These are phyloP conservation scores for Apiospora pterosperma DNA, from an alignment of 2,329 filamentous ascomycete genomes.

Conservation along the genomic window DNA sequence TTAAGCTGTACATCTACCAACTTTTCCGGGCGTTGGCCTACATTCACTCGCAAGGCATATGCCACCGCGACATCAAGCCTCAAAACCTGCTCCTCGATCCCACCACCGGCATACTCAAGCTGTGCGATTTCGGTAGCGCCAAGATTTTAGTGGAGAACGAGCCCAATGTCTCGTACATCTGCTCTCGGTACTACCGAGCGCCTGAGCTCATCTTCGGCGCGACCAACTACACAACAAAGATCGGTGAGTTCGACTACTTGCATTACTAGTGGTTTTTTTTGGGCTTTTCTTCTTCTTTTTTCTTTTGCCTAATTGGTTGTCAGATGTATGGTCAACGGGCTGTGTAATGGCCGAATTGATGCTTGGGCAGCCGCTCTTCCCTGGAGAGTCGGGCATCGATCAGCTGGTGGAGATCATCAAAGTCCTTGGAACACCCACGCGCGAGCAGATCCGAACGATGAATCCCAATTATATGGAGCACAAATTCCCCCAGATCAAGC, in stretches of 20 bases:
- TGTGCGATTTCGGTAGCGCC: conserved; percentile 98
- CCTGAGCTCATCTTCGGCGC: conserved; percentile 98
- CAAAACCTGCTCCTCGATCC: conserved; percentile 96
- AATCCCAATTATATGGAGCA: conserved; percentile 99
- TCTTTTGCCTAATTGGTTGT: conserved; percentile 9
- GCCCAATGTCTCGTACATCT: conserved; percentile 99
- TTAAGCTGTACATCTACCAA: conserved; percentile 99
- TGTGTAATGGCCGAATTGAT: conserved; percentile 99
- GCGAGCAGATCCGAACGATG: conserved; percentile 99
- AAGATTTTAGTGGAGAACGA: conserved; percentile 99
- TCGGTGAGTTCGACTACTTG: conserved; percentile 62
- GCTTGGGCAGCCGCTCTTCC: conserved; percentile 96
- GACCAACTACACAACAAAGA: conserved; percentile 99
- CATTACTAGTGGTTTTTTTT: conserved; percentile 7
- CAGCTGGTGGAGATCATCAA: conserved; percentile 99
- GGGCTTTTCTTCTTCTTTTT: background rate
- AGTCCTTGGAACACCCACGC: conserved; percentile 90
- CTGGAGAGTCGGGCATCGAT: conserved; percentile 96
- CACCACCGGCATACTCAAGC: conserved; percentile 84
- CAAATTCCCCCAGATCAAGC: conserved; percentile 99
- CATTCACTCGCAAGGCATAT: conserved; percentile 98
- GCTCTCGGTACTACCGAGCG: conserved; percentile 96
- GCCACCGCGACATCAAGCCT: conserved; percentile 98
- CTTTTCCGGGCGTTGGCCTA: conserved; percentile 97
- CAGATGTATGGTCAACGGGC: conserved; percentile 98